A percentile compares a stretch with the other conserved stretches of the same genome.
Evolutionary conservation across 164 flowering plant species (phyloP).

Genomic region (Paratinospora sagittata): DNA sequence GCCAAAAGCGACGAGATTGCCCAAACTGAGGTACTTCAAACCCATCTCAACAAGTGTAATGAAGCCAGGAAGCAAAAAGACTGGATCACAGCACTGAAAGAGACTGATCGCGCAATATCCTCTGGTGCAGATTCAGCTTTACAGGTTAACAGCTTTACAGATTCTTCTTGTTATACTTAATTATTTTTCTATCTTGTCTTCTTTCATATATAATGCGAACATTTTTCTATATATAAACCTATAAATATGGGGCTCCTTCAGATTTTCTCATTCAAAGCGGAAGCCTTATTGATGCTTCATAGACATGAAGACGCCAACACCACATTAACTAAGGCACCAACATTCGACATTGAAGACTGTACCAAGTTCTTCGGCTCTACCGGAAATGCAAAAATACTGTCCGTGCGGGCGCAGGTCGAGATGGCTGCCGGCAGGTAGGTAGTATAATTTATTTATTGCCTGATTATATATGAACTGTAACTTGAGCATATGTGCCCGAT

Average conservation of each 20-base stretch:
- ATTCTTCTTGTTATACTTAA: background rate
- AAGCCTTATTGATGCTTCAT: constrained; percentile 63
- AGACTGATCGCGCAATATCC: constrained; percentile 41
- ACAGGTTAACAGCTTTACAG: constrained; percentile 33
- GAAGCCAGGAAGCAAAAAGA: constrained; percentile 46
- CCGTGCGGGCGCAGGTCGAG: constrained; percentile 51
- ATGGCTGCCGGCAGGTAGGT: constrained; percentile 79
- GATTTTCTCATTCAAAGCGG: constrained; percentile 62
- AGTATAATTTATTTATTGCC: constrained; percentile 2
- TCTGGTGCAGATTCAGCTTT: constrained; percentile 77
- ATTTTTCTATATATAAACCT: background rate
- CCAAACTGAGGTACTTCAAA: constrained; percentile 41
- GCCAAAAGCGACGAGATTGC: constrained; percentile 28
- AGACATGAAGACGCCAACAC: constrained; percentile 65
- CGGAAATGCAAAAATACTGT: constrained; percentile 25
- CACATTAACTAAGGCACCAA: constrained; percentile 29
- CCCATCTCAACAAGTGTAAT: constrained; percentile 35
- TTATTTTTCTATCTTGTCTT: background rate
- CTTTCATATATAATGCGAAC: no score
- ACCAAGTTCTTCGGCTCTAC: constrained; percentile 45
- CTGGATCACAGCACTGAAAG: constrained; percentile 50
- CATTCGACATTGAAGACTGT: constrained; percentile 32
- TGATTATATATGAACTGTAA: background rate
- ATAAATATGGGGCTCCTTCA: constrained; percentile 6
- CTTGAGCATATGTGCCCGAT: background rate